Evolutionary conservation across 164 flowering plant genomes (phyloP), one percentile per base, ranked within the genome.

Genomic region (Aristolochia fimbriata): DNA sequence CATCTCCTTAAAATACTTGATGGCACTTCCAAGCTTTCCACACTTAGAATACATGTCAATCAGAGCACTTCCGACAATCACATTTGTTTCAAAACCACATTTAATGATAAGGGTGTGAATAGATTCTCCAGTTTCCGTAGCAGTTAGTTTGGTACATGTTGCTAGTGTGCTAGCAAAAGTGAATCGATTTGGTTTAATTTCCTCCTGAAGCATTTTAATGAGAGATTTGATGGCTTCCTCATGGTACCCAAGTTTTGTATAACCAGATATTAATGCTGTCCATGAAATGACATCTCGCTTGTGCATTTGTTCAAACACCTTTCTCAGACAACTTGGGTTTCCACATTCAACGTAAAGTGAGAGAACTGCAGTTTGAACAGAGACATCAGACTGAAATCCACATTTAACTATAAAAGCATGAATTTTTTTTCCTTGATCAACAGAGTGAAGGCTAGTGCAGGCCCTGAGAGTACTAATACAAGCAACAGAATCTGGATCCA

Each of bases 21-120:
- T 46, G 10, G 65, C 60, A 48, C 61, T 24, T 54, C 48, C 24
- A 19, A 61, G 54, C 55, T 47, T 47, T 48, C 61, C 70, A 33
- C 70, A 67, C 23, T 61, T 67, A 1, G 61, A 55, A 48, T 61
- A 61, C 70, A 67, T 60, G 51, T 61, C 65, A 55, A 67, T 61
- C 16, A 67, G 24, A 54, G 61, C 55, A 33, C 65, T 48, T 0
- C 37, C 65, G 30, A 61, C 47, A 48, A 67, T 47, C n/a, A 31
- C 55, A 49, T 30, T 20, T 22, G 20, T 24, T 55, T 67, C 55
- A n/a, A 55, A 16, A 31, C 70, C 61, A 17, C 37, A 20, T 56
- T 67, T 67, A 30, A 55, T 61, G 30, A 55, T 43, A 46, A 20
- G 48, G 56, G 60, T 20, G 17, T 67, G 70, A 22, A 67, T 47